phyloP scores from a whole-genome alignment of 2,329 filamentous ascomycete genomes.

The Waltergamsia citrina region DNA sequence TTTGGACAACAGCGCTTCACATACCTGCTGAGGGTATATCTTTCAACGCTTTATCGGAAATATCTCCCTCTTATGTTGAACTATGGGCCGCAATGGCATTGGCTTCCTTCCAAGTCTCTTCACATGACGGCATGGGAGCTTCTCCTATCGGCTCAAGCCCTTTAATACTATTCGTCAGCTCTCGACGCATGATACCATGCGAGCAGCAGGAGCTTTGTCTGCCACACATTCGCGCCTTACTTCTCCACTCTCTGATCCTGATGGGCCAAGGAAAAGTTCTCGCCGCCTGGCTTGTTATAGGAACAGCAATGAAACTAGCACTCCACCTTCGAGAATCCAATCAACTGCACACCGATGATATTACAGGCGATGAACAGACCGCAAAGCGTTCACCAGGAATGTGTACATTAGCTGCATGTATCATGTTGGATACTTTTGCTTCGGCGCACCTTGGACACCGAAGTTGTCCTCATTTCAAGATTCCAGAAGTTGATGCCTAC shows the following conservation, averaged over 20 bases:
- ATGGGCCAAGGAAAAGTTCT: conserved; percentile 45
- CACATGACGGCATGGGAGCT: not conserved
- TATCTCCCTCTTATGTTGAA: conserved; percentile 36
- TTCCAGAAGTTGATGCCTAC: conserved; percentile 13
- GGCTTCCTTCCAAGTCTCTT: conserved; percentile 41
- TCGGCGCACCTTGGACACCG: conserved; percentile 39
- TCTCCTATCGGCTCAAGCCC: conserved; percentile 4
- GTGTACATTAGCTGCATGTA: conserved; percentile 39
- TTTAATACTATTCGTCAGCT: conserved; percentile 34
- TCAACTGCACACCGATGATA: conserved; percentile 1
- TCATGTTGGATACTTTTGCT: conserved; percentile 51
- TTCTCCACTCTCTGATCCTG: conserved; percentile 53
- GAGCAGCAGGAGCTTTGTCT: conserved; percentile 39
- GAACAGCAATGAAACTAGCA: conserved; percentile 43
- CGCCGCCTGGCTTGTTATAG: conserved; percentile 55
- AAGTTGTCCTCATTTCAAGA: conserved; percentile 38
- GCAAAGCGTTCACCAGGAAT: not conserved
- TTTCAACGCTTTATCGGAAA: conserved; percentile 6
- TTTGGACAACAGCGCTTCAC: conserved; percentile 37
- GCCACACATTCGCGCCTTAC: conserved; percentile 24
- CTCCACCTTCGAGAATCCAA: conserved; percentile 15
- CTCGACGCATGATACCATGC: conserved; percentile 36
- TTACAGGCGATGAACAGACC: not conserved
- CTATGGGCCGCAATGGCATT: conserved; percentile 52
- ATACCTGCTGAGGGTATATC: conserved; percentile 27